phyloP scores from a whole-genome alignment of 2,329 filamentous ascomycete species.

The Daldinia eschscholtzii region DNA sequence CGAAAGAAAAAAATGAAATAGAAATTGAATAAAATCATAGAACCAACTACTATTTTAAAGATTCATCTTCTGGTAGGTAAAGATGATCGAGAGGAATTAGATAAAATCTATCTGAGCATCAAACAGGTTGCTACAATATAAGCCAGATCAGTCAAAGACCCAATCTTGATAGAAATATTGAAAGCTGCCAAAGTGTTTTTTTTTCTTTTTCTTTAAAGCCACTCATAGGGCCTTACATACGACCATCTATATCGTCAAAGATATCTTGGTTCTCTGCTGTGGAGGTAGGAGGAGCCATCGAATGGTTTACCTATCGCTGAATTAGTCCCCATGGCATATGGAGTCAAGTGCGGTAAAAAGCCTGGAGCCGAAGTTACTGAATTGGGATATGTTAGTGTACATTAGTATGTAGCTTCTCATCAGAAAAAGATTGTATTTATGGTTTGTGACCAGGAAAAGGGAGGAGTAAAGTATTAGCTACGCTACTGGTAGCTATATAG shows the following conservation, averaged over 20 bases:
- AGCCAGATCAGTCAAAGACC: conserved; percentile 56
- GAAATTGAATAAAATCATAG: too few species aligned
- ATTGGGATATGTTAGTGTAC: too few species aligned
- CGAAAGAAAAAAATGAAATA: too few species aligned
- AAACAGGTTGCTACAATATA: conserved; percentile 15
- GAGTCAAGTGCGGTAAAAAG: neutral
- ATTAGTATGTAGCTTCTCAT: too few species aligned
- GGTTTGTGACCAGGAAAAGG: too few species aligned
- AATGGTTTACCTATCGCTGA: neutral
- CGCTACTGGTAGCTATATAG: too few species aligned
- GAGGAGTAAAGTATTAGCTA: too few species aligned
- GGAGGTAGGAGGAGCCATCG: neutral
- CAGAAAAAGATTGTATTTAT: too few species aligned
- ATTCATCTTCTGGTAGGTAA: neutral
- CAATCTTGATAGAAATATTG: conserved; percentile 34
- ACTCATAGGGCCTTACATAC: neutral
- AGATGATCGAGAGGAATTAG: neutral
- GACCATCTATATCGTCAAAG: neutral
- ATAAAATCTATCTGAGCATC: neutral
- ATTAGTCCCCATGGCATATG: neutral
- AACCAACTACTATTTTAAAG: too few species aligned
- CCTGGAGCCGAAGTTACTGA: too few species aligned
- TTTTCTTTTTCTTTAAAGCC: neutral
- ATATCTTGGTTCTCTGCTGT: neutral
- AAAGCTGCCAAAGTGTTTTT: neutral